A percentile compares a stretch with the other conserved stretches of the same genome.
phyloP scores from a whole-genome alignment of 352 stramenopile genomes.

The Pythium plurisporium region DNA sequence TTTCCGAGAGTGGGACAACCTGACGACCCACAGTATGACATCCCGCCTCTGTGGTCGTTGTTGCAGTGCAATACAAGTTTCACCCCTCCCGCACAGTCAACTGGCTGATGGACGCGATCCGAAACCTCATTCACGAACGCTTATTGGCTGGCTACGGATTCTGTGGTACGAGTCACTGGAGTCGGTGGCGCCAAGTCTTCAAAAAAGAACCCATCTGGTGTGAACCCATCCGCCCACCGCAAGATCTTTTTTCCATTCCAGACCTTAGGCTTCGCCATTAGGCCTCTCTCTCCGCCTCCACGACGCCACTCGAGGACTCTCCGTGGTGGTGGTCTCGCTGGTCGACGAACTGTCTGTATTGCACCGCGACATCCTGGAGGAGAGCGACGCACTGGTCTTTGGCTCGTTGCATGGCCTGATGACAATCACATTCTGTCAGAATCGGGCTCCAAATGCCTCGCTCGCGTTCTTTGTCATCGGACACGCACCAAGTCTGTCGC shows the following conservation, averaged over 20 bases:
- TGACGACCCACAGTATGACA: conserved; percentile 2
- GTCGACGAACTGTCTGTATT: conserved; percentile 6
- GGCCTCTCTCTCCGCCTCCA: no score
- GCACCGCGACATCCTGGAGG: conserved; percentile 4
- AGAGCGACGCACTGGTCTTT: conserved; percentile 17
- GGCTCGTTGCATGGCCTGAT: conserved; percentile 15
- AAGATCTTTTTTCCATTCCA: conserved; percentile 6
- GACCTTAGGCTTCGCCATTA: background rate
- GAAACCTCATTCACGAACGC: background rate
- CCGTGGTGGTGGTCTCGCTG: background rate
- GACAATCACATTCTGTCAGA: background rate
- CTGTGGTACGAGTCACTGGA: background rate
- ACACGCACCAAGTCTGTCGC: conserved; percentile 42
- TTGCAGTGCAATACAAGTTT: background rate
- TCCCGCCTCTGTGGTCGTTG: background rate
- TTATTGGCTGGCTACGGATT: conserved; percentile 2
- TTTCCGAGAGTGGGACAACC: conserved; percentile 9
- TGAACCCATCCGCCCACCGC: conserved; percentile 7
- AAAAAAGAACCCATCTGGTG: conserved; percentile 12
- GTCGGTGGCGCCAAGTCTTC: conserved; percentile 1
- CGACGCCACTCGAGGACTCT: no score
- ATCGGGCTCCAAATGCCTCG: background rate
- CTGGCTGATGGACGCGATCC: conserved; percentile 12
- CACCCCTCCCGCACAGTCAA: background rate
- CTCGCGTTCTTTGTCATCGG: background rate